phyloP scores from a whole-genome alignment of 495 filamentous ascomycete genomes.

The Corynascus novoguineensis region DNA sequence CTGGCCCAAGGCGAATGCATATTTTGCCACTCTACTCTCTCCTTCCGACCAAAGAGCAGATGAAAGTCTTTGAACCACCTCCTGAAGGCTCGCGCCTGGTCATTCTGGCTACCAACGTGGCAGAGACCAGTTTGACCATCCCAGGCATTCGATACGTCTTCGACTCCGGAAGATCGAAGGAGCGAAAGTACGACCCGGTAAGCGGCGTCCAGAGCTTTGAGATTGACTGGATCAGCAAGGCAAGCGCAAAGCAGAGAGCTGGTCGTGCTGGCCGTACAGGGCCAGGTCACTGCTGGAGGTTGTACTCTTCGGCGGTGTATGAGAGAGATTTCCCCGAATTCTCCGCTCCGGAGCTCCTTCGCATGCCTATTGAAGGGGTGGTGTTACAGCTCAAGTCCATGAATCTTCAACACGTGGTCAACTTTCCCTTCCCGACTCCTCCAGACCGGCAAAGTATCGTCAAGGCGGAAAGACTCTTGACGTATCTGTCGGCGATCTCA shows the following conservation, averaged over 20 bases:
- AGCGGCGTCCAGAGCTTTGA: conserved; percentile 96
- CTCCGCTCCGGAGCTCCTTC: conserved; percentile 79
- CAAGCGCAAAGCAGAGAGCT: conserved; percentile 84
- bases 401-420: conserved; percentile 82
- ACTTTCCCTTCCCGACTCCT: conserved; percentile 96
- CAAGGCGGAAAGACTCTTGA: conserved; percentile 81
- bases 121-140: conserved; percentile 94
- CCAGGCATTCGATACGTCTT: conserved; percentile 95
- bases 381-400: conserved; percentile 95
- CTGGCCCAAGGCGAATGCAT: conserved; percentile 59
- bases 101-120: conserved; percentile 93
- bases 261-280: conserved; percentile 95
- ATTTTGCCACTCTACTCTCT: conserved; percentile 90
- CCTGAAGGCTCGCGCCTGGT: conserved; percentile 82
- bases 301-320: conserved; percentile 92
- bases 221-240: conserved; percentile 95
- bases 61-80: conserved; percentile 84
- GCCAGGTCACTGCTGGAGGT: conserved; percentile 87
- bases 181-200: conserved; percentile 73
- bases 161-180: conserved; percentile 84
- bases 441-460: conserved; percentile 73
- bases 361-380: conserved; percentile 87
- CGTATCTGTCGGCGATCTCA: conserved; percentile 64
- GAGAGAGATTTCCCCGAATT: conserved; percentile 87
- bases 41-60: conserved; percentile 87